phyloP scores from a whole-genome alignment of 805 yeast genomes.

The Candida xiaguanensis region DNA sequence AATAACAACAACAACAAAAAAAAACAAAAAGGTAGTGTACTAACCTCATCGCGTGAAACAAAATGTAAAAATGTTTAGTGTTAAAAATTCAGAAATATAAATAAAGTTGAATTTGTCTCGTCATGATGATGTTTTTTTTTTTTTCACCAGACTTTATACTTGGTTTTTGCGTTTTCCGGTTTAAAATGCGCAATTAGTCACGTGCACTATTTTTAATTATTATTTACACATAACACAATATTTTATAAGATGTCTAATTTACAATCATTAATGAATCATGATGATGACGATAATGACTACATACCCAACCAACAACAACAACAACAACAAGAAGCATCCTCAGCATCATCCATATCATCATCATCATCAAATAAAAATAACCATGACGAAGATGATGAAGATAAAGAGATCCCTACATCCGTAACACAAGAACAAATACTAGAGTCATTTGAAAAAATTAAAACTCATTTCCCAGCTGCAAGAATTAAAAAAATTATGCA shows the following conservation, averaged over 20 bases:
- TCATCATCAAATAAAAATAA: background rate
- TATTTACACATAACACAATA: too few species aligned
- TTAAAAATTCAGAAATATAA: too few species aligned
- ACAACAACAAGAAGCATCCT: background rate
- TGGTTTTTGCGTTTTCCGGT: too few species aligned
- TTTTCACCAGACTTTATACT: too few species aligned
- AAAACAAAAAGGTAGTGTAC: too few species aligned
- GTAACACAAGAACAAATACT: slow-evolving; percentile 31
- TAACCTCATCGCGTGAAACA: background rate
- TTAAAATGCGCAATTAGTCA: slow-evolving; percentile 1
- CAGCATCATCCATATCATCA: background rate
- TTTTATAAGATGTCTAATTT: slow-evolving; percentile 11
- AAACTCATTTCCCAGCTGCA: slow-evolving; percentile 88
- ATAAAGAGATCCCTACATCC: background rate
- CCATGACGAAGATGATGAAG: background rate
- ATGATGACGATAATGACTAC: slow-evolving; percentile 9
- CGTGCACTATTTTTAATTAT: too few species aligned
- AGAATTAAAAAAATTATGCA: slow-evolving; percentile 96
- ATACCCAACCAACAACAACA: background rate
- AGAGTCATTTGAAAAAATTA: slow-evolving; percentile 47
- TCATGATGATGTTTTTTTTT: background rate
- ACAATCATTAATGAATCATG: slow-evolving; percentile 11
- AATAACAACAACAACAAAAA: too few species aligned
- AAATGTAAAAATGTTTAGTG: too few species aligned
- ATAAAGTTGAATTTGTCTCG: background rate